Evolutionary conservation across 495 filamentous ascomycete genomes (phyloP).

Genomic region (Penicillium lagena): DNA sequence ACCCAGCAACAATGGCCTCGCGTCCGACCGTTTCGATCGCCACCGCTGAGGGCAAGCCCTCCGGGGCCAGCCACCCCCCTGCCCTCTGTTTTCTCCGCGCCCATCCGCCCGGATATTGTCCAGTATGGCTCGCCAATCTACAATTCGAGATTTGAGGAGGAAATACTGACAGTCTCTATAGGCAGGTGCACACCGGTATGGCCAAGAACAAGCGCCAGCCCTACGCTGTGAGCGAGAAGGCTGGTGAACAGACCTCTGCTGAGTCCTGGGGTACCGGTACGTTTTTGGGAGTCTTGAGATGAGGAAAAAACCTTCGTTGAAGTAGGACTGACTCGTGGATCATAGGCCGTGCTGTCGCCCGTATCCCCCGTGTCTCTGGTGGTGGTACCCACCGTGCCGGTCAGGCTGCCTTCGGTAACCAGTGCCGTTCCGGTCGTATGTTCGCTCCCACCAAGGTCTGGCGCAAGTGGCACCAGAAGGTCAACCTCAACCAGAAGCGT

Average conservation of each 20-base stretch:
- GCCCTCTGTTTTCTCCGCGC: slow-evolving; percentile 88
- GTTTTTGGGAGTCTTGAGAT: slow-evolving; percentile 28
- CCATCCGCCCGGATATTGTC: slow-evolving; percentile 98
- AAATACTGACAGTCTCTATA: slow-evolving; percentile 39
- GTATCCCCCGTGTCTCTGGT: slow-evolving; percentile 99
- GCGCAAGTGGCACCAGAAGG: slow-evolving; percentile 99
- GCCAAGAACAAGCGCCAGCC: slow-evolving; percentile 99
- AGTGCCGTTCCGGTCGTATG: slow-evolving; percentile 99
- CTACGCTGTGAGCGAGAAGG: slow-evolving; percentile 99
- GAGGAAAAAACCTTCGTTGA: slow-evolving; percentile 3
- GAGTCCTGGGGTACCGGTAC: slow-evolving; percentile 99
- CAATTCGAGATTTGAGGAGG: slow-evolving; percentile 8
- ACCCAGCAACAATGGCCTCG: slow-evolving; percentile 70
- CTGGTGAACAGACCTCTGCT: slow-evolving; percentile 98
- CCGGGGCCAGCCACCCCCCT: slow-evolving; percentile 83
- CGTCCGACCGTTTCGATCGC: slow-evolving; percentile 94
- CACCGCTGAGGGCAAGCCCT: slow-evolving; percentile 83
- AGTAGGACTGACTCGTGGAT: no score
- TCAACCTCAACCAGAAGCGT: slow-evolving; percentile 96
- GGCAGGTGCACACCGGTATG: slow-evolving; percentile 92
- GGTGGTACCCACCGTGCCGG: slow-evolving; percentile 99
- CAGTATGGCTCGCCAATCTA: slow-evolving; percentile 52
- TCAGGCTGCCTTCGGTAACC: slow-evolving; percentile 99
- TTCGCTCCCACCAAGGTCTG: slow-evolving; percentile 99
- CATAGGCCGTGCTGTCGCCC: slow-evolving; percentile 94